Evolutionary conservation across 2,329 filamentous ascomycete species (phyloP), one percentile per base, ranked within the genome.

Genomic region (Anisogramma anomala): DNA sequence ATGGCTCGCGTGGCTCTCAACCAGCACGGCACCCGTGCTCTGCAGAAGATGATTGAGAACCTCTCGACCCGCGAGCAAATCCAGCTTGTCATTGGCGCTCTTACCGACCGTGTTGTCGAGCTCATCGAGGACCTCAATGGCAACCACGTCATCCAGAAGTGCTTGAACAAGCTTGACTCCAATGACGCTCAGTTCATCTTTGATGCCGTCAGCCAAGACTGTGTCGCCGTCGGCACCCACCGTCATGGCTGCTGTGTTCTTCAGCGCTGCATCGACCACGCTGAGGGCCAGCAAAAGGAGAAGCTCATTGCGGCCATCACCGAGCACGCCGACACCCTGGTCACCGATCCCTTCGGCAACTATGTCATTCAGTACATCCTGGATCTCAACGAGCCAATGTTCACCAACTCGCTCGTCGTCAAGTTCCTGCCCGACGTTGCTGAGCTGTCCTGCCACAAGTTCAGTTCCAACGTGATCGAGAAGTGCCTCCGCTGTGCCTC

Each of bases 351-450:
- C 0, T 98, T 95, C 53, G 91, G 91, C 57, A 98, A 98, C 64
- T 98, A 98, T 51, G 91, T 98, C 37, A 84, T 98, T 37, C 91
- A 98, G 65, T 98, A 98, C 66, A 96, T 98, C 57, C 78, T 98
- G 52, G 91, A 96, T 58, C 74, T 96, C 41, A 87, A 87, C 50
- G 87, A 98, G 57, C 71, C 82, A 10, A 70, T 69, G 52, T 95
- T 94, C 64, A 95, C 89, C 1, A 83, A 91, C 54, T 89, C 89
- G 3, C 71, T 98, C 30, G 91, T 93, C 47, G 68, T 72, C 39
- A 81, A 79, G 55, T 95, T 98, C 67, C 67, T 73, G 42, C 82
- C 82, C 53, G 72, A 71, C 68, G 84, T 76, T 67, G 82, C 59
- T 55, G 73, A 62, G 62, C 74, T 74, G 13, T 96, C 91, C 5